Conservation (phyloP, 1,139 yeast species). For the Suhomyces kunorum region DNA sequence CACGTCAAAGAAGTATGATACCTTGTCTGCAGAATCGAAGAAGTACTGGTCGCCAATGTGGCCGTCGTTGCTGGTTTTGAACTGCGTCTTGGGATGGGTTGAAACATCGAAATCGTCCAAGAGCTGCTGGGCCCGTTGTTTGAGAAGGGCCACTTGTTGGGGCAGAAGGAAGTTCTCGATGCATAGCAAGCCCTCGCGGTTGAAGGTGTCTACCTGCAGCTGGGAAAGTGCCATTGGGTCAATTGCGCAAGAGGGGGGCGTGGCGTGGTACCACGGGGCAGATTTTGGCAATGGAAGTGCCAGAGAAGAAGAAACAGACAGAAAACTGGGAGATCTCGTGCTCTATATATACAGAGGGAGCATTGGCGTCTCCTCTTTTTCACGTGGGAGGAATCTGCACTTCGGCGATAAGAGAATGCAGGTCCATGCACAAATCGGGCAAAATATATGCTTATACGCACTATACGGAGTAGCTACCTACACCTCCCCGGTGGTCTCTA, state of each 20-base stretch:
- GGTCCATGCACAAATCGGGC: background rate
- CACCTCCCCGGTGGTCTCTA: background rate
- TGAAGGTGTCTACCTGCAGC: constrained; percentile 48
- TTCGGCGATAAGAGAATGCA: constrained; percentile 2
- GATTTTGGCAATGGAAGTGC: too few species aligned
- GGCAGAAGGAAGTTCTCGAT: constrained; percentile 54
- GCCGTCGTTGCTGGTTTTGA: constrained; percentile 63
- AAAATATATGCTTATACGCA: background rate
- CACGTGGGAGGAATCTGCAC: background rate
- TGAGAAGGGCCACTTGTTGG: constrained; percentile 40
- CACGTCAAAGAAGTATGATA: constrained; percentile 69
- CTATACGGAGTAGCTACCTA: constrained; percentile 1
- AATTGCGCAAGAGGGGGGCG: too few species aligned
- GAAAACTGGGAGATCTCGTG: background rate
- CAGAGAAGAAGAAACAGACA: too few species aligned
- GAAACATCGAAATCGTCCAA: constrained; percentile 52
- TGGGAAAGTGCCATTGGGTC: constrained; percentile 24
- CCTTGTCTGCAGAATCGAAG: constrained; percentile 66
- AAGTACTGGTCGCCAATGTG: constrained; percentile 79
- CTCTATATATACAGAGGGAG: background rate
- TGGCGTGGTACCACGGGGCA: too few species aligned
- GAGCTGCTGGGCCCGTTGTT: constrained; percentile 46
- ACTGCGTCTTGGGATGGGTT: constrained; percentile 70
- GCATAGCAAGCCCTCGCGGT: constrained; percentile 63
- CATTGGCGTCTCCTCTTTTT: background rate